Percentiles rank a stretch among this genome's conserved stretches.
Conservation (phyloP, 768 basidiomycete genomes). For the Mycena amicta region DNA sequence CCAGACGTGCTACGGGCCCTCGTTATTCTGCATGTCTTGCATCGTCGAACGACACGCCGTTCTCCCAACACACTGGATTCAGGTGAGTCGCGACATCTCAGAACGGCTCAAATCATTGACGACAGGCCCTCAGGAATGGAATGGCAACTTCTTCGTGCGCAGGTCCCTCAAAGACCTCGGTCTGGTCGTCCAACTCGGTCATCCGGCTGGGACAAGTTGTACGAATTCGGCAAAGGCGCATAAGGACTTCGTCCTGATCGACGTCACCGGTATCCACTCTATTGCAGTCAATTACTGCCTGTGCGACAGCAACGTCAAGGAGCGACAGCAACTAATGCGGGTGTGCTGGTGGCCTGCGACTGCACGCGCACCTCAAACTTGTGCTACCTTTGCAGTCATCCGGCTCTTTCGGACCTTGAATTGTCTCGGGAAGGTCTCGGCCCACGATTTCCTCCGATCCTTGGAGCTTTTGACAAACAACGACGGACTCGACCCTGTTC, state of each 20-base stretch:
- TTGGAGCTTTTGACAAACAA: constrained; percentile 3
- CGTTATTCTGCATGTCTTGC: constrained; percentile 1
- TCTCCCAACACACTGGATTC: constrained; percentile 4
- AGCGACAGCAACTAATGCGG: constrained; percentile 13
- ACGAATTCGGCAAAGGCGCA: not conserved
- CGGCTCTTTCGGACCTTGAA: not conserved
- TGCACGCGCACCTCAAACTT: not conserved
- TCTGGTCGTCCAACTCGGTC: constrained; percentile 4
- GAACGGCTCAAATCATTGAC: too few species aligned
- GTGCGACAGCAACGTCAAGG: not conserved
- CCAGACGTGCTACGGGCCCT: too few species aligned
- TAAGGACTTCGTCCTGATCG: not conserved
- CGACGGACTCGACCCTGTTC: not conserved
- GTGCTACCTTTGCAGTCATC: constrained; percentile 1
- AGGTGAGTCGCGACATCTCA: not conserved
- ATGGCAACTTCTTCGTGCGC: not conserved
- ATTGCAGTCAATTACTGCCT: constrained; percentile 1
- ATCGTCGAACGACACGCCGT: not conserved
- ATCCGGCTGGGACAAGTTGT: not conserved
- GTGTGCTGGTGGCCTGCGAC: constrained; percentile 16
- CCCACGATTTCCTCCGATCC: not conserved
- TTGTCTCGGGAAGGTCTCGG: constrained; percentile 3
- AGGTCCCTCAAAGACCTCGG: not conserved
- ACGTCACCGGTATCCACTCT: constrained; percentile 1
- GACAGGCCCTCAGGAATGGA: not conserved